Base-by-base conservation (phyloP, 495 filamentous ascomycete species). In the Trichoderma gamsii region DNA sequence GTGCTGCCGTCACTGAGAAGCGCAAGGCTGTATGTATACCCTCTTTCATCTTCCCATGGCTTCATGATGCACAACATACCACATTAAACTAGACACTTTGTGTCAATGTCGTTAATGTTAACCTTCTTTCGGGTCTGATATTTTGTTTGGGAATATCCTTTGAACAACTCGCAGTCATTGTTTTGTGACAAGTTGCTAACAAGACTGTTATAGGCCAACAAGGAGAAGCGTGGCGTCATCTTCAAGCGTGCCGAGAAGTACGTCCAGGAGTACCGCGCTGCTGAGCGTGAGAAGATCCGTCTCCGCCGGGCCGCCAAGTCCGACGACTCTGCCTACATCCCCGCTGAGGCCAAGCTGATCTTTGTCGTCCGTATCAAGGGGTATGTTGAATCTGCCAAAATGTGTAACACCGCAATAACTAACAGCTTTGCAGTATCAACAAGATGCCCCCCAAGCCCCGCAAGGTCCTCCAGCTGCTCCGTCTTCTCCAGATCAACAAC, bases 81-180 rank as follows among this genome's bases (percentile, higher is more conserved):
- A 83, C 35, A 38, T 38, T 87, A 90, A 89, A 94, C 93, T 99
- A 99, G 96, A 89, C 56, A 61, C 87, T 72, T 75, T 78, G 41
- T 32, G 90, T 92, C 95, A 75, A 97, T 99, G 95, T 81, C 96
- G 93, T 97, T 91, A 91, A 88, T 81, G 25, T 88, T 85, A 89
- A 96, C 93, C 93, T 98, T 98, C 95, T 99, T 99, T 99, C 95
- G 95, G 95, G 93, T 88, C 93, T 99, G 95, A 99, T 43, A 56
- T 67, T 67, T 25, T 63, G 15, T 43, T 18, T 67, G 16, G 75
- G 32, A 65, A 71, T 88, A 76, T 73, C n/a, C n/a, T n/a, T 67
- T 72, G 64, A 16, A 73, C 68, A 69, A 64, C 66, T 67, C 32
- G 56, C 32, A n/a, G 9, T 27, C 12, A 5, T 18, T 43, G 8